These are phyloP conservation scores for Brassica carinata DNA, from an alignment of 345 rosid species.

Conservation along the genomic window DNA sequence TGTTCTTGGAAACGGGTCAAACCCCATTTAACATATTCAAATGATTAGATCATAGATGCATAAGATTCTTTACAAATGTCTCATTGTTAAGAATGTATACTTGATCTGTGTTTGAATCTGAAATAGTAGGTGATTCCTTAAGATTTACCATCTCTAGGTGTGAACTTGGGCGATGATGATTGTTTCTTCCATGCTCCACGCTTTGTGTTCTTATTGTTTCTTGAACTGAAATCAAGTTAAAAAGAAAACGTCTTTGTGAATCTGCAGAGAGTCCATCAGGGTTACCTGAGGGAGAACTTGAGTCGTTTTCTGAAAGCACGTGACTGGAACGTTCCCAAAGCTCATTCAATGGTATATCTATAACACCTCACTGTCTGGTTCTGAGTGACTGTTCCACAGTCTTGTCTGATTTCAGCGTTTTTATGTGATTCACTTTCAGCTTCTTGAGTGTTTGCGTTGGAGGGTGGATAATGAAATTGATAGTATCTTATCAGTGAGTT, in stretches of 20 bases:
- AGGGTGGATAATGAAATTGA: slow-evolving; percentile 85
- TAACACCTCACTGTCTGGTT: neutral
- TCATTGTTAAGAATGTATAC: neutral
- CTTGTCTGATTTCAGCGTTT: slow-evolving; percentile 11
- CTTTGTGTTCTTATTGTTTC: slow-evolving; percentile 4
- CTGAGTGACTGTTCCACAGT: neutral
- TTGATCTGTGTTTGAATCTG: no score
- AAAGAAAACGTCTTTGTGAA: slow-evolving; percentile 17
- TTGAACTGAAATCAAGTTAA: neutral
- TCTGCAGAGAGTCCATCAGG: slow-evolving; percentile 82
- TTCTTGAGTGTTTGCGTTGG: slow-evolving; percentile 86
- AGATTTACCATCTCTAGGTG: neutral
- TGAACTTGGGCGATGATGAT: neutral
- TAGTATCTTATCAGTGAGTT: slow-evolving; percentile 73
- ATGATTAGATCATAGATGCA: neutral
- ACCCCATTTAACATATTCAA: slow-evolving; percentile 12
- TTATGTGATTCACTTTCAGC: slow-evolving; percentile 48
- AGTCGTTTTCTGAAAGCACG: slow-evolving; percentile 88
- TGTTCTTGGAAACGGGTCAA: slow-evolving; percentile 19
- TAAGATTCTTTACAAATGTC: neutral
- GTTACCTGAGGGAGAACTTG: slow-evolving; percentile 67
- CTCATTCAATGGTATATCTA: slow-evolving; percentile 76
- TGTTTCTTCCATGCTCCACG: neutral
- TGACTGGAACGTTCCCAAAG: slow-evolving; percentile 77
- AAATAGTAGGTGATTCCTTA: neutral